phyloP scores from a whole-genome alignment of 495 filamentous ascomycete species.

The Mycothermus thermophilus region DNA sequence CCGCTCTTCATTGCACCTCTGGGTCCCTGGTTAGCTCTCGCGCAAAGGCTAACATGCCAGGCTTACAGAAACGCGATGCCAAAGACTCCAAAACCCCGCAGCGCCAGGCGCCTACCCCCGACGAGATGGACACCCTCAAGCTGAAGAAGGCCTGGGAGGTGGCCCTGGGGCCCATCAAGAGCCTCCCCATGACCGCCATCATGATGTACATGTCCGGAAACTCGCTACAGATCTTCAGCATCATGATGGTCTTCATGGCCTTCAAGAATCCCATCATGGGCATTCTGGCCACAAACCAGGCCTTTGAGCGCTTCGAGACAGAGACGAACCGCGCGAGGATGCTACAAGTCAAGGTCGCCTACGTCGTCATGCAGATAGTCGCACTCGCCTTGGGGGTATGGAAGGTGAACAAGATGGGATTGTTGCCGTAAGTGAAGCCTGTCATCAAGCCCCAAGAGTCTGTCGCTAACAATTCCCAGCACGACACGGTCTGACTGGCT shows the following conservation, averaged over 20 bases:
- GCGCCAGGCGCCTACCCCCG: slow-evolving; percentile 46
- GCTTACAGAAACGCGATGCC: slow-evolving; percentile 27
- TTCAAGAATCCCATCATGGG: slow-evolving; percentile 94
- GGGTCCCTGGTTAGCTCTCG: too few species aligned
- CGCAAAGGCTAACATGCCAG: not conserved
- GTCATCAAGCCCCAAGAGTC: not conserved
- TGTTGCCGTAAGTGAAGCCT: slow-evolving; percentile 46
- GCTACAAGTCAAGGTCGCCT: slow-evolving; percentile 68
- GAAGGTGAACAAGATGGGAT: slow-evolving; percentile 95
- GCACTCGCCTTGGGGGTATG: slow-evolving; percentile 77
- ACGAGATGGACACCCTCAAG: slow-evolving; percentile 87
- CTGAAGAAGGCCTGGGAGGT: slow-evolving; percentile 99
- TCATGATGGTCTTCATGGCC: slow-evolving; percentile 99
- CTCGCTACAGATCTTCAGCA: slow-evolving; percentile 94
- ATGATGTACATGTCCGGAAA: slow-evolving; percentile 99
- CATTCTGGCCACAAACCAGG: slow-evolving; percentile 58
- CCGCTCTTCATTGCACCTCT: not conserved
- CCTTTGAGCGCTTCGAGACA: slow-evolving; percentile 80
- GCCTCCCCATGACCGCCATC: slow-evolving; percentile 92
- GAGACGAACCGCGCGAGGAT: slow-evolving; percentile 59
- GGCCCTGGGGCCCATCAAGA: slow-evolving; percentile 84
- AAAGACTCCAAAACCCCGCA: slow-evolving; percentile 31
- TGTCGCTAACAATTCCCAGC: slow-evolving; percentile 31
- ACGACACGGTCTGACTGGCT: slow-evolving; percentile 93
- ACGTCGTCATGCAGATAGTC: slow-evolving; percentile 72